These are phyloP conservation scores for Metschnikowia sp. DNA, from an alignment of 805 yeast genomes.

Conservation along the genomic window DNA sequence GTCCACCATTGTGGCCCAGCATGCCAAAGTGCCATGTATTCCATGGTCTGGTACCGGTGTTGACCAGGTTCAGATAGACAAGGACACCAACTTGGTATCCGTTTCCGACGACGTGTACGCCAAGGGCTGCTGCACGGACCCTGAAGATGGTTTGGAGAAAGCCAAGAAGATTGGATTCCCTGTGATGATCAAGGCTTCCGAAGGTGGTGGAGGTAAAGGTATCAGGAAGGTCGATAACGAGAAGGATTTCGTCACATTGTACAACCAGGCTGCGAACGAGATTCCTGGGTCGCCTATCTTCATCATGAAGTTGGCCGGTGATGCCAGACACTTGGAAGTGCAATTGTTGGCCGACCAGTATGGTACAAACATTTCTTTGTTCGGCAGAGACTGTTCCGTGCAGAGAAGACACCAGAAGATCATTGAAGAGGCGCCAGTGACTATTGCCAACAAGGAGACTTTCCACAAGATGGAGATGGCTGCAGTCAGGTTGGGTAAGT, in stretches of 20 bases:
- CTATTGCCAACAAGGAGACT: conserved; percentile 82
- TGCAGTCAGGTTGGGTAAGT: conserved; percentile 93
- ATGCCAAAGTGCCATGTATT: conserved; percentile 96
- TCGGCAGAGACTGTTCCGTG: conserved; percentile 99
- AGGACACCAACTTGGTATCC: conserved; percentile 72
- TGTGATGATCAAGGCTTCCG: conserved; percentile 98
- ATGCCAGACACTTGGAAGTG: conserved; percentile 97
- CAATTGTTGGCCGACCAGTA: conserved; percentile 97
- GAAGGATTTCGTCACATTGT: conserved; percentile 69
- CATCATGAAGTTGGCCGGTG: conserved; percentile 95
- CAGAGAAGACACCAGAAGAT: conserved; percentile 99
- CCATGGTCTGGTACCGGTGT: conserved; percentile 99
- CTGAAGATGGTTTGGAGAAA: conserved; percentile 84
- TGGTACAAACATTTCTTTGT: conserved; percentile 93
- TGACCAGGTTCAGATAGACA: conserved; percentile 70
- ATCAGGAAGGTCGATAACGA: conserved; percentile 91
- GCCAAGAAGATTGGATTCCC: conserved; percentile 94
- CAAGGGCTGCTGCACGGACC: conserved; percentile 80
- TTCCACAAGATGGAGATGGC: conserved; percentile 93
- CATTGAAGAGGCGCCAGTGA: conserved; percentile 99
- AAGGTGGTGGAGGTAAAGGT: conserved; percentile 99
- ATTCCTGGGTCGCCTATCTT: conserved; percentile 99
- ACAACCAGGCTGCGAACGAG: conserved; percentile 93
- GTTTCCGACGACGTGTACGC: conserved; percentile 81
- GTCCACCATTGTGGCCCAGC: conserved; percentile 98